These are phyloP conservation scores for Davidsoniella neocaledoniae DNA, from an alignment of 2,329 filamentous ascomycete species.

Conservation along the genomic window DNA sequence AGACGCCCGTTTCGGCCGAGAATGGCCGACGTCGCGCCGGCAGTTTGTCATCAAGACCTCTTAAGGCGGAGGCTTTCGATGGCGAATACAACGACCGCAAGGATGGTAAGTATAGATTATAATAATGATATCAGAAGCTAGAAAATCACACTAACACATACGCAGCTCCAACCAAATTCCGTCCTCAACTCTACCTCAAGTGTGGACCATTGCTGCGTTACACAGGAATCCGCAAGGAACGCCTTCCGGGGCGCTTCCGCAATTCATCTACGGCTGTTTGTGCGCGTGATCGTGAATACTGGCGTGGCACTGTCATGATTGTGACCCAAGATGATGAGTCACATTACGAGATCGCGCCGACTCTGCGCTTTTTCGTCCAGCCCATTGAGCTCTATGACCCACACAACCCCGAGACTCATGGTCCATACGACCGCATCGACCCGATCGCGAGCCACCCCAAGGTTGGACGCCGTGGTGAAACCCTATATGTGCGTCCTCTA, in stretches of 20 bases:
- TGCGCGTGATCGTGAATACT: slow-evolving; percentile 51
- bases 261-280: slow-evolving; percentile 15
- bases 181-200: slow-evolving; percentile 68
- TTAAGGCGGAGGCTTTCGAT: slow-evolving; percentile 46
- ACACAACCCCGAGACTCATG: slow-evolving; percentile 25
- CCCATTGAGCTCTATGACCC: slow-evolving; percentile 68
- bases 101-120: slow-evolving; percentile 26
- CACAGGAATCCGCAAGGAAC: slow-evolving; percentile 60
- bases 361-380: slow-evolving; percentile 70
- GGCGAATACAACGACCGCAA: slow-evolving; percentile 47
- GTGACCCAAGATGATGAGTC: slow-evolving; percentile 76
- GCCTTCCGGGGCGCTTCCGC: slow-evolving; percentile 23
- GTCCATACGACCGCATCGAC: slow-evolving; percentile 69
- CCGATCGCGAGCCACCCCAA: slow-evolving; percentile 79
- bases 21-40: slow-evolving; percentile 25
- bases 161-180: slow-evolving; percentile 53
- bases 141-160: not conserved
- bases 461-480: slow-evolving; percentile 66
- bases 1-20: not conserved
- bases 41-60: slow-evolving; percentile 30
- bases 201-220: slow-evolving; percentile 85
- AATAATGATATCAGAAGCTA: not conserved
- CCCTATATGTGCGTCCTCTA: slow-evolving; percentile 77
- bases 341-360: slow-evolving; percentile 63
- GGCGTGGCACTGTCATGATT: slow-evolving; percentile 91